A percentile compares a stretch with the other conserved stretches of the same genome.
phyloP scores from a whole-genome alignment of 352 stramenopile genomes.

The Pythium aquatile region DNA sequence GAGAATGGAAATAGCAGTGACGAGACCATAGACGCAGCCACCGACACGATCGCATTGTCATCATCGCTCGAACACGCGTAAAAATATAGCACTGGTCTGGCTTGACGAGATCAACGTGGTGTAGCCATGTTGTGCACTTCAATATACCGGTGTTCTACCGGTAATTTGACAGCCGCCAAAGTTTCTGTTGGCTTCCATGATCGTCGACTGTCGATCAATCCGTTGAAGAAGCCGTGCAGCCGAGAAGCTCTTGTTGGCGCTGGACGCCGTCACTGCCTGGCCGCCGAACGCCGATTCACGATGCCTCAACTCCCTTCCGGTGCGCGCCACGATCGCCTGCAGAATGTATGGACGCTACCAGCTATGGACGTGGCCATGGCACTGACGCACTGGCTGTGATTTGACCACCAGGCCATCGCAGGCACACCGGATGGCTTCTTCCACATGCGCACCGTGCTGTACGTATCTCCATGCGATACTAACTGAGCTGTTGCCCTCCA shows the following conservation, averaged over 20 bases:
- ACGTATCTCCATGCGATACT: constrained; percentile 15
- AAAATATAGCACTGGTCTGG: too few relatives aligned
- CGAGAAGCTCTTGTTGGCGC: not conserved
- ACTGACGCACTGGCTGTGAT: constrained; percentile 4
- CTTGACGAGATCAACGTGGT: not conserved
- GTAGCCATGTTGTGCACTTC: not conserved
- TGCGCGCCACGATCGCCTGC: constrained; percentile 24
- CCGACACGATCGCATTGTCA: not conserved
- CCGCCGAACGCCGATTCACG: not conserved
- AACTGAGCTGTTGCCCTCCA: not conserved
- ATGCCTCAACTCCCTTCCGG: not conserved
- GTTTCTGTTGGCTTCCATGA: constrained; percentile 1
- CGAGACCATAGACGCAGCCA: not conserved
- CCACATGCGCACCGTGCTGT: constrained; percentile 67
- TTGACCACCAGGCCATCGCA: constrained; percentile 42
- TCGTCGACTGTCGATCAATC: not conserved
- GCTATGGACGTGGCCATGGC: not conserved
- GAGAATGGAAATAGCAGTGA: not conserved
- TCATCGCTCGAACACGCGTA: too few relatives aligned
- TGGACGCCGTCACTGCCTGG: too few relatives aligned
- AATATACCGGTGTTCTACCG: not conserved
- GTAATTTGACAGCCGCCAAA: not conserved
- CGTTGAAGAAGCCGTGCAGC: not conserved
- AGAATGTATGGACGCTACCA: constrained; percentile 18
- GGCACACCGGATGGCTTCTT: constrained; percentile 62